These are phyloP conservation scores for Sextonia rubra DNA, from an alignment of 164 flowering plant species.

Conservation along the genomic window DNA sequence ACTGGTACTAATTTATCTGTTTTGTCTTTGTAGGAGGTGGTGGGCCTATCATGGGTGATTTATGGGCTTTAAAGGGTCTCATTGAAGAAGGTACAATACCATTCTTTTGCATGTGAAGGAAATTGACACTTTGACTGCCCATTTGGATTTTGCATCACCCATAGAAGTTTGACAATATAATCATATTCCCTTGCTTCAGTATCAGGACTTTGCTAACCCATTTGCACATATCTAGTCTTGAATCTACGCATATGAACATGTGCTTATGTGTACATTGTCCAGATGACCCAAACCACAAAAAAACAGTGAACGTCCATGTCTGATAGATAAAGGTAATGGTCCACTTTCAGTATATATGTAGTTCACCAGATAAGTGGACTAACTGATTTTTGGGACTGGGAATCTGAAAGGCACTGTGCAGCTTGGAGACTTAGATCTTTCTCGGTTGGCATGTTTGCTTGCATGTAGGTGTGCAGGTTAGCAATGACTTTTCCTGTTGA, in stretches of 20 bases:
- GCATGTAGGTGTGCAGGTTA: neutral
- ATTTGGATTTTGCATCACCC: neutral
- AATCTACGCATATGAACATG: neutral
- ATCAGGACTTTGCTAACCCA: neutral
- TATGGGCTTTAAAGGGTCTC: constrained; percentile 98
- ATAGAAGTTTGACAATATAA: neutral
- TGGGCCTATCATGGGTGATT: constrained; percentile 97
- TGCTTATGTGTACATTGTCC: neutral
- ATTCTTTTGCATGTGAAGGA: neutral
- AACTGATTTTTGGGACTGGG: no score
- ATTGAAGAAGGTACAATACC: constrained; percentile 67
- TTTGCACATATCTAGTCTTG: neutral
- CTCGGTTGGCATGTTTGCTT: neutral
- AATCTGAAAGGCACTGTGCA: neutral
- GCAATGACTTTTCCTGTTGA: constrained; percentile 2
- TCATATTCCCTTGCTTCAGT: neutral
- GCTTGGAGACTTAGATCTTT: neutral
- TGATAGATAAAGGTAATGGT: neutral
- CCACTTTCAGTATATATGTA: neutral
- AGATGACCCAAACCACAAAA: neutral
- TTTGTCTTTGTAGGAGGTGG: constrained; percentile 68
- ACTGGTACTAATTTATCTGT: neutral
- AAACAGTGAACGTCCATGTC: neutral
- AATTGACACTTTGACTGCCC: neutral
- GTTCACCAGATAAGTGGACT: neutral